Base-by-base conservation (phyloP, 108 stramenopile genomes). In the Nitzschia sp. region DNA sequence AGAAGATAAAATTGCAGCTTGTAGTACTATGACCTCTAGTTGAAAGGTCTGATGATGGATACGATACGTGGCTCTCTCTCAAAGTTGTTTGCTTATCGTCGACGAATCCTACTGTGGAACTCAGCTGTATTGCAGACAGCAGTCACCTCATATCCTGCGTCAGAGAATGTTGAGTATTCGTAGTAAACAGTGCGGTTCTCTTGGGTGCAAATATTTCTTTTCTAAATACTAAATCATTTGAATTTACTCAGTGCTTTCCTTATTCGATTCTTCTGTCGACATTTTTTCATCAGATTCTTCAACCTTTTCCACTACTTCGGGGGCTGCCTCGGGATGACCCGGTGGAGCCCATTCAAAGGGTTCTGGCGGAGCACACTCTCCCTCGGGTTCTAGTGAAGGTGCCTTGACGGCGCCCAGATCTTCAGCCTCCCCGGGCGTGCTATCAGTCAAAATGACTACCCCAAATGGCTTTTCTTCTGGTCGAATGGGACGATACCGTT, bases 301-400 rank as follows among this genome's bases (percentile, higher is more conserved):
- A 21, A 2, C 36, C 19, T 11, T 35, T n/a, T 60, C 36, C 3
- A n/a, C 59, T 13, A 22, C 3, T 17, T 32, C 66, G 36, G 46
- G 46, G 21, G 36, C 35, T 25, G 62, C 58, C n/a, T 25, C 67
- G 6, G 38, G 27, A 11, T 69, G 62, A 29, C 34, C 68, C 3
- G 81, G 72, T 28, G 94, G 90, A n/a, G 83, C 82, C 94, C 94
- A 95, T 56, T 89, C 88, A 59, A 95, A 95, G 3, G 94, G 87
- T 62, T 90, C 90, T 22, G 94, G 91, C 34, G 91, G 89, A 60
- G 85, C 82, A 22, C 83, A 79, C 72, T 95, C 94, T 19, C 90
- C 94, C 54, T 93, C 91, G 11, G 86, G 84, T 55, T 92, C 88
- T n/a, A 86, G 48, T 1, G 78, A 77, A 13, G 94, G 94, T 38